phyloP scores from a whole-genome alignment of 768 basidiomycete species.

The Lentinula edodes region DNA sequence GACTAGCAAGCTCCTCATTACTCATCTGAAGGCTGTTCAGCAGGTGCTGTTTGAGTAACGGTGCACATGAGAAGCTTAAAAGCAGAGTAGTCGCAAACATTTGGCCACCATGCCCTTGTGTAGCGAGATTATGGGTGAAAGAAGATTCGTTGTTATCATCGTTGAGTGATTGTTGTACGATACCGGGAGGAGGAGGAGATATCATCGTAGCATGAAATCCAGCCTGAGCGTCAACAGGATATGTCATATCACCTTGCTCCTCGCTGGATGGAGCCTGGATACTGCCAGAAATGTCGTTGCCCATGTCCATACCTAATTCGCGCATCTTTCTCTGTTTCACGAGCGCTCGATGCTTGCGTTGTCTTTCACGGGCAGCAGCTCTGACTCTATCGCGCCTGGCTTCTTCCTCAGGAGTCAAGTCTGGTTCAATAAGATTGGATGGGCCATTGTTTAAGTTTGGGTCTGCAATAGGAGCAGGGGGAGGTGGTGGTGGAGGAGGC shows the following conservation, averaged over 20 bases:
- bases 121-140: conserved; percentile 64
- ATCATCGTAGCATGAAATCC: not conserved
- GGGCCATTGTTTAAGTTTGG: not conserved
- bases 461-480: not conserved
- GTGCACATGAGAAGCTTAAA: conserved; percentile 70
- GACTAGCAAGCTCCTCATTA: conserved; percentile 69
- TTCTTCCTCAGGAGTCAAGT: conserved; percentile 58
- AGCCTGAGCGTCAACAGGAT: conserved; percentile 10
- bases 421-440: conserved; percentile 16
- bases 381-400: conserved; percentile 67
- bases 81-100: conserved; percentile 76
- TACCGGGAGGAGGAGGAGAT: conserved; percentile 1
- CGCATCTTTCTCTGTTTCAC: conserved; percentile 79
- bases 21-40: conserved; percentile 69
- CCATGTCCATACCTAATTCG: conserved; percentile 79
- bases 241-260: conserved; percentile 13
- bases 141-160: conserved; percentile 45
- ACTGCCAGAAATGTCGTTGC: conserved; percentile 60
- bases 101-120: conserved; percentile 56
- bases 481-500: not conserved
- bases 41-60: conserved; percentile 69
- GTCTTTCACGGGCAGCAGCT: conserved; percentile 73
- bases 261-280: conserved; percentile 68
- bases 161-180: conserved; percentile 23
- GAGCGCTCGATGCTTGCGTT: conserved; percentile 73